phyloP scores from a whole-genome alignment of 1,284 basidiomycete genomes.

The Schizophyllum amplum region DNA sequence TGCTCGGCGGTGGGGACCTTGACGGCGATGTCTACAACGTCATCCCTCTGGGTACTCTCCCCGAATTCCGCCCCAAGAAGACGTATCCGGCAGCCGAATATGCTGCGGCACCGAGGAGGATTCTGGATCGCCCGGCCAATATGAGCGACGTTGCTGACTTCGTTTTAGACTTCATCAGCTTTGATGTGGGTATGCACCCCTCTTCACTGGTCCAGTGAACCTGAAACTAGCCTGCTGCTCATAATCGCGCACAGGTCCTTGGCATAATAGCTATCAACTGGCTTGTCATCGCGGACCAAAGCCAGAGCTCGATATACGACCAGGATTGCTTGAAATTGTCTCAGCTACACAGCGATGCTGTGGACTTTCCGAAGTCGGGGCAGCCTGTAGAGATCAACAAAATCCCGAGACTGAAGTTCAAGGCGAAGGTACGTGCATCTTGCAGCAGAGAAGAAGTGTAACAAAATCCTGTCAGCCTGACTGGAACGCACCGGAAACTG shows the following conservation, averaged over 20 bases:
- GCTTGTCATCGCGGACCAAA: slow-evolving; percentile 64
- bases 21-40: slow-evolving; percentile 55
- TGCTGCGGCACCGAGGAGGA: slow-evolving; percentile 34
- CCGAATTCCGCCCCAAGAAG: slow-evolving; percentile 25
- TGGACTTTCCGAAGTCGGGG: slow-evolving; percentile 63
- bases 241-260: slow-evolving; percentile 26
- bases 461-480: slow-evolving; percentile 32
- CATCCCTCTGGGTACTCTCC: slow-evolving; percentile 33
- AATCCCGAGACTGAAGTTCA: slow-evolving; percentile 5
- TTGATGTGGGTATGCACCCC: slow-evolving; percentile 43
- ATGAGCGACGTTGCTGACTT: slow-evolving; percentile 69
- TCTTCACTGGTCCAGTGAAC: slow-evolving; percentile 1
- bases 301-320: slow-evolving; percentile 31
- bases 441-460: background rate
- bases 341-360: slow-evolving; percentile 59
- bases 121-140: slow-evolving; percentile 45
- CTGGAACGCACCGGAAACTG: slow-evolving; percentile 58
- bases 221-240: slow-evolving; percentile 19
- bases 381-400: slow-evolving; percentile 14
- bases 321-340: slow-evolving; percentile 53
- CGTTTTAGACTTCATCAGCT: slow-evolving; percentile 63
- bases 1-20: slow-evolving; percentile 50
- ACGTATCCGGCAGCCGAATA: slow-evolving; percentile 42
- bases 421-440: background rate
- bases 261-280: slow-evolving; percentile 56